Evolutionary conservation across 2,329 filamentous ascomycete species (phyloP).

Genomic region (Ascochyta koolunga): DNA sequence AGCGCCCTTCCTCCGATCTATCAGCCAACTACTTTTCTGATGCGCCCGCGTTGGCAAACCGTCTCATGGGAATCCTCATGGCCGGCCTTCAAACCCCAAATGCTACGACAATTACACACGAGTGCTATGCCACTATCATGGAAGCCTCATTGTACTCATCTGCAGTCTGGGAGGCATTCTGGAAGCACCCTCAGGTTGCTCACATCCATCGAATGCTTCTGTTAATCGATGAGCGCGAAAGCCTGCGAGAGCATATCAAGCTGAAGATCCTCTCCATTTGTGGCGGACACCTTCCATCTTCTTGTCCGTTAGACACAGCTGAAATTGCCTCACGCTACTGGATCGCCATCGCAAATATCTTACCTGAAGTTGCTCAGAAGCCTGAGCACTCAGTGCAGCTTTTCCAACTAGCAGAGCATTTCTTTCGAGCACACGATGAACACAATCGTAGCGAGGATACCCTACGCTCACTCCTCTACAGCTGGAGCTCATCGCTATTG

Average conservation of each 20-base stretch:
- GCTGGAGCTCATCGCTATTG: constrained; percentile 45
- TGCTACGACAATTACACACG: constrained; percentile 24
- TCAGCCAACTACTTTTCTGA: constrained; percentile 44
- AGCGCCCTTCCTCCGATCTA: constrained; percentile 39
- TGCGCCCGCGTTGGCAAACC: constrained; percentile 34
- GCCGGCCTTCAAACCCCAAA: constrained; percentile 25
- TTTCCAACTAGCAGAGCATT: constrained; percentile 43
- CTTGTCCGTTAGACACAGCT: constrained; percentile 33
- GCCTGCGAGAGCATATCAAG: constrained; percentile 35
- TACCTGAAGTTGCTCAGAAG: constrained; percentile 35
- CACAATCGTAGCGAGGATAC: constrained; percentile 38
- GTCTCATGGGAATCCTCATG: constrained; percentile 37
- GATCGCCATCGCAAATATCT: constrained; percentile 37
- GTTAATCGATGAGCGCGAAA: constrained; percentile 29
- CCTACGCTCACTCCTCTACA: constrained; percentile 34
- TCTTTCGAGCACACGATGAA: constrained; percentile 46
- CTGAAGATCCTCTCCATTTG: constrained; percentile 44
- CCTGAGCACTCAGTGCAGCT: constrained; percentile 39
- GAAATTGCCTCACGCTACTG: constrained; percentile 46
- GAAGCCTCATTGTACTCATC: constrained; percentile 47
- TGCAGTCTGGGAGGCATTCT: constrained; percentile 44
- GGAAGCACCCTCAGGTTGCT: constrained; percentile 24
- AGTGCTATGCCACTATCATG: constrained; percentile 42
- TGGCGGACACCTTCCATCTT: constrained; percentile 42
- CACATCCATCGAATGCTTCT: constrained; percentile 42